Base-by-base conservation (phyloP, 352 stramenopile genomes). In the Globisporangium polare region DNA sequence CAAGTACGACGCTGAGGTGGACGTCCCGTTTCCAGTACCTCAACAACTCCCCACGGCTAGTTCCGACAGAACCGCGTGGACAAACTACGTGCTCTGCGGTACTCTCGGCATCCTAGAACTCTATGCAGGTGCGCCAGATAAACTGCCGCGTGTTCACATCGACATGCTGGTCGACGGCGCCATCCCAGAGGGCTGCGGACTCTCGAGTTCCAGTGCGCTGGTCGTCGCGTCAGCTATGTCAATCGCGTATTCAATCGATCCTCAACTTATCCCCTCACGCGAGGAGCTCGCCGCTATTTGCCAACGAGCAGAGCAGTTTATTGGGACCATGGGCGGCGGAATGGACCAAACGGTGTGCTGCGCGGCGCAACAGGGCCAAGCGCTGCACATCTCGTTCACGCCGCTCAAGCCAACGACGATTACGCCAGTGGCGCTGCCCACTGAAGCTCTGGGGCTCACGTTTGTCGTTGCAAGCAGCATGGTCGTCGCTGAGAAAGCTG, bases 331-430 rank as follows among this genome's bases (percentile, higher is more conserved):
- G 69, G 80, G 86, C 53, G 88, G 86, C 31, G 86, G 88, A 20
- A 96, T 95, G 88, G 88, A 96, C 63, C 88, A 96, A 58, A 72
- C 86, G 1, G 75, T 86, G 31, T 77, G 71, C 49, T 89, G 80
- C 62, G 66, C 92, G 29, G 77, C 73, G 5, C 63, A 70, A n/a
- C 47, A 49, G 24, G 75, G 85, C 13, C 60, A 67, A 9, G 86
- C 86, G 17, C 62, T 88, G 50, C 63, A 80, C 60, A 73, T 96
- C n/a, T 54, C 78, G 33, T 96, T 96, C 58, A 45, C 62, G 13
- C 74, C 78, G 12, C 62, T 86, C 2, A 27, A 39, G 5, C 18
- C 39, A 29, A n/a, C 54, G 15, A 60, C 2, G 2, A 68, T 60
- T 12, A 51, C 52, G 17, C 53, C 64, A 1, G 79, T 86, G 37